Evolutionary conservation across 768 basidiomycete species (phyloP).

Genomic region (Lactarius deliciosus): DNA sequence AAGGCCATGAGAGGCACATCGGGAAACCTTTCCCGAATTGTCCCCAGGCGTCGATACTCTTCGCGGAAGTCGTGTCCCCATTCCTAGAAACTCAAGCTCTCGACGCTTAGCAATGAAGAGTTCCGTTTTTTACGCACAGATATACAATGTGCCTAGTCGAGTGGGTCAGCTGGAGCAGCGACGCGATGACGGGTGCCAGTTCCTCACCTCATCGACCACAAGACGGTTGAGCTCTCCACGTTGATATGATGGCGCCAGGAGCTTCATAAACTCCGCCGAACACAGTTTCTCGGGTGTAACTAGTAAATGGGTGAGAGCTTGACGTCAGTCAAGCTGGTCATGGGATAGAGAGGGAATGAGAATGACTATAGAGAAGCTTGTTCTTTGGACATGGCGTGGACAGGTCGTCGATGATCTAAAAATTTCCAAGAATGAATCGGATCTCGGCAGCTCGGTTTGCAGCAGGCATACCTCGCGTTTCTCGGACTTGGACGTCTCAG

Average conservation of each 20-base stretch:
- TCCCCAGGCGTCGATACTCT: conserved; percentile 71
- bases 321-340: background rate
- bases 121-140: conserved; percentile 49
- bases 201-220: conserved; percentile 76
- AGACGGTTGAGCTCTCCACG: conserved; percentile 64
- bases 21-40: conserved; percentile 63
- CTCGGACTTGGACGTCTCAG: conserved; percentile 58
- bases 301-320: conserved; percentile 31
- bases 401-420: conserved; percentile 62
- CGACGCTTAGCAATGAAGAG: background rate
- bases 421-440: background rate
- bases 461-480: conserved; percentile 48
- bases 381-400: conserved; percentile 54
- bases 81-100: conserved; percentile 49
- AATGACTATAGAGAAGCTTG: conserved; percentile 71
- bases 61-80: conserved; percentile 83
- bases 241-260: conserved; percentile 52
- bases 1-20: conserved; percentile 84
- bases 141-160: conserved; percentile 72
- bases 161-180: conserved; percentile 6
- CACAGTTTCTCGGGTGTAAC: conserved; percentile 78
- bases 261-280: conserved; percentile 49
- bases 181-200: background rate
- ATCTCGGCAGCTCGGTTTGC: background rate
- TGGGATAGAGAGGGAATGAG: background rate